Base-by-base conservation (phyloP, 2,329 filamentous ascomycete genomes). In the Pezizomycotina sp. region DNA sequence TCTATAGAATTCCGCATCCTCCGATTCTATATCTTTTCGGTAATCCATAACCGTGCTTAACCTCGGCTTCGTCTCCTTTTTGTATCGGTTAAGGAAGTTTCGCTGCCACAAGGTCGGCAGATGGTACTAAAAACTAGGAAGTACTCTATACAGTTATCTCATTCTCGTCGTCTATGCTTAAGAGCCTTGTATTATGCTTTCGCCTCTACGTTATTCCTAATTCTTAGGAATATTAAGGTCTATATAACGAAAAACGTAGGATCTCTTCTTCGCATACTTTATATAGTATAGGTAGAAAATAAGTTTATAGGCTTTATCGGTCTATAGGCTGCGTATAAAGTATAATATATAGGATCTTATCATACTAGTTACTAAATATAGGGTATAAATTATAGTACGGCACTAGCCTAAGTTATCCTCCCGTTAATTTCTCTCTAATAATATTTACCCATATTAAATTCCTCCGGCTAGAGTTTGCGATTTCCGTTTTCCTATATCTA, bases 221-320 rank as follows among this genome's bases (percentile, higher is more conserved):
- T 29, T 14, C n/a, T n/a, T n/a, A n/a, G n/a, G n/a, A n/a, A n/a
- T n/a, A n/a, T n/a, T n/a, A n/a, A n/a, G n/a, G 13, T 44, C 33
- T 6, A 44, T 23, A 13, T 42, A 33, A 10, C 28, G 20, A 44
- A 37, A 3, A 31, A 32, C 1, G 42, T 44, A 9, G 22, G 27
- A n/a, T 44, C 37, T 6, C 38, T 32, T 3, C 4, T 14, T 9
- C 4, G 37, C 37, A 20, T 33, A 27, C 26, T 42, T 44, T 3
- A 32, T 44, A 15, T 33, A 36, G 33, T 44, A 44, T 8, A 38
- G 42, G 18, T 44, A 42, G 19, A 26, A 36, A 14, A 44, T 37
- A 2, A 44, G 24, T 6, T 32, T 25, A 36, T 38, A 42, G 9
- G 22, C 25, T 8, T 19, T 14, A 13, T 42, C 42, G 12, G 30